Conservation (phyloP, 805 yeast species). For the Candida silvicultrix region DNA sequence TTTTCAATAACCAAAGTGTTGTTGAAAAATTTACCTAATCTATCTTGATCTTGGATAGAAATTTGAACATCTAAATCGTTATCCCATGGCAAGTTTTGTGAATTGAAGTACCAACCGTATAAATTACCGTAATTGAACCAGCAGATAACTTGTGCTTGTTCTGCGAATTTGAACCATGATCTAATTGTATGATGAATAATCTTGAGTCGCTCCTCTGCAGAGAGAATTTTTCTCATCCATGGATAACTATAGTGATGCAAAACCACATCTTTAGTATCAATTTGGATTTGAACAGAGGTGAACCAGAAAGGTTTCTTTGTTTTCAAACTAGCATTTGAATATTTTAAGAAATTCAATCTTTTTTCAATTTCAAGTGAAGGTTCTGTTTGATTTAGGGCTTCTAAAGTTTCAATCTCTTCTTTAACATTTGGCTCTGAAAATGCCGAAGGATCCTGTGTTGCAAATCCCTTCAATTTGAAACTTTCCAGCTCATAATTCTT, state of each 20-base stretch:
- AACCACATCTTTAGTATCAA: background rate
- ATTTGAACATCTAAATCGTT: constrained; percentile 57
- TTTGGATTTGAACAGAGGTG: background rate
- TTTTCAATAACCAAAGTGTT: constrained; percentile 43
- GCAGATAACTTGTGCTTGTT: constrained; percentile 36
- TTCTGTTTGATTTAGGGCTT: background rate
- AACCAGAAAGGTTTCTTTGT: background rate
- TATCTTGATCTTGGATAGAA: constrained; percentile 37
- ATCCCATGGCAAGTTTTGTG: constrained; percentile 55
- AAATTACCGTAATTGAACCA: constrained; percentile 65
- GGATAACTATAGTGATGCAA: background rate
- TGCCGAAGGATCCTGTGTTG: background rate
- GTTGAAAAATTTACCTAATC: constrained; percentile 40
- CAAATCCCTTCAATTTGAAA: background rate
- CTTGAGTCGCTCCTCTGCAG: background rate
- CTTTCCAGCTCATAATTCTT: background rate
- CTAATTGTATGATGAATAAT: background rate
- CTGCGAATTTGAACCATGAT: constrained; percentile 48
- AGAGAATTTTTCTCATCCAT: background rate
- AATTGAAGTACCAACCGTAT: constrained; percentile 58
- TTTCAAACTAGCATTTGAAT: background rate
- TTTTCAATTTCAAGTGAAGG: background rate
- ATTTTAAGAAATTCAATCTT: background rate
- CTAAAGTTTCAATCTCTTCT: background rate
- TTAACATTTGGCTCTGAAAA: background rate